Conservation (phyloP, 495 filamentous ascomycete species). For the Penicillium angulare region DNA sequence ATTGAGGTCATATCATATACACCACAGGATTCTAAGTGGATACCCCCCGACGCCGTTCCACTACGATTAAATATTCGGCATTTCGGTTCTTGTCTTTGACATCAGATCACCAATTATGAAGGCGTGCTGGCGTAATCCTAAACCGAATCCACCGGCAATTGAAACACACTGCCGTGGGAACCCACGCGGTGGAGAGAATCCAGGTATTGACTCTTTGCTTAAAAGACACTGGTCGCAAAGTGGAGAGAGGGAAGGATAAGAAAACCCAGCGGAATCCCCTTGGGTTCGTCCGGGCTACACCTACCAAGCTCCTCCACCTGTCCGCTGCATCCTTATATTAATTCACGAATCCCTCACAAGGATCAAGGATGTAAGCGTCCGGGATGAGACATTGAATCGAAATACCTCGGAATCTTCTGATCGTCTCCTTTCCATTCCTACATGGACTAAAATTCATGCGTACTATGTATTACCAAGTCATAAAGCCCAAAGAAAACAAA, state of each 20-base stretch:
- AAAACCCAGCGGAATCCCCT: background rate
- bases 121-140: slow-evolving; percentile 3
- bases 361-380: slow-evolving; percentile 11
- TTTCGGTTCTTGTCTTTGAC: background rate
- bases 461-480: background rate
- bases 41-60: slow-evolving; percentile 7
- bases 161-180: slow-evolving; percentile 5
- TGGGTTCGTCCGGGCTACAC: slow-evolving; percentile 11
- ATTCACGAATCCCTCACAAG: slow-evolving; percentile 2
- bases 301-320: background rate
- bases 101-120: background rate
- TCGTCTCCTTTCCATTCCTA: background rate
- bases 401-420: background rate
- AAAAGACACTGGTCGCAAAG: no score
- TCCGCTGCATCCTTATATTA: slow-evolving; percentile 20
- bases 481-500: background rate
- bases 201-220: background rate
- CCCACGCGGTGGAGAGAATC: slow-evolving; percentile 1
- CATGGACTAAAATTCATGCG: no score
- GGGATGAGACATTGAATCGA: background rate
- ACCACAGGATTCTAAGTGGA: background rate
- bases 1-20: background rate
- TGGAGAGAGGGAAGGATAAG: background rate
- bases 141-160: slow-evolving; percentile 6
- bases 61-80: slow-evolving; percentile 15